These are phyloP conservation scores for Lojkania enalia DNA, from an alignment of 2,329 filamentous ascomycete species.

Conservation along the genomic window DNA sequence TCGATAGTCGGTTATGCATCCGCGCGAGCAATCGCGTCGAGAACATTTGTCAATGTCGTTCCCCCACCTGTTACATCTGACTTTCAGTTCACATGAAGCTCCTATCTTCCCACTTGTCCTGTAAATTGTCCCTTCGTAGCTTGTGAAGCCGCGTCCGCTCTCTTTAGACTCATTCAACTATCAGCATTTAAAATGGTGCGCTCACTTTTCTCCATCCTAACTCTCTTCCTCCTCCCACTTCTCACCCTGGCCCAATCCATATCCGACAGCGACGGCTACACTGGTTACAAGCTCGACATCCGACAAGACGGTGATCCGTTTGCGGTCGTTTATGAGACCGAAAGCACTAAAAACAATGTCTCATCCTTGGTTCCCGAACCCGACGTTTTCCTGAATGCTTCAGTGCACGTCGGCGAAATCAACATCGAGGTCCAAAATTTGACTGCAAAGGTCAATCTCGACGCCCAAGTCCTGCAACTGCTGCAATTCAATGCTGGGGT, in stretches of 20 bases:
- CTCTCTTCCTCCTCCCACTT: slow-evolving; percentile 40
- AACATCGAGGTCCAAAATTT: slow-evolving; percentile 62
- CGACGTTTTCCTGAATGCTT: slow-evolving; percentile 64
- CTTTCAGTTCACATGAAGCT: slow-evolving; percentile 24
- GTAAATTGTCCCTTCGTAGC: slow-evolving; percentile 10
- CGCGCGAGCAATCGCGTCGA: slow-evolving; percentile 24
- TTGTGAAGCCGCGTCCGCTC: slow-evolving; percentile 31
- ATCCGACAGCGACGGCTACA: slow-evolving; percentile 53
- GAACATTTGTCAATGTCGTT: slow-evolving; percentile 25
- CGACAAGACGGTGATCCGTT: slow-evolving; percentile 55
- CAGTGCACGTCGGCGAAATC: slow-evolving; percentile 61
- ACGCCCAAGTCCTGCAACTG: slow-evolving; percentile 61
- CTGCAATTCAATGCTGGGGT: slow-evolving; percentile 65
- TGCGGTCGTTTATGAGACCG: slow-evolving; percentile 59
- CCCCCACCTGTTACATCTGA: slow-evolving; percentile 19
- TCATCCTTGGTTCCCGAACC: slow-evolving; percentile 52
- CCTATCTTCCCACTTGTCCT: slow-evolving; percentile 20
- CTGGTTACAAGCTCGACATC: slow-evolving; percentile 57
- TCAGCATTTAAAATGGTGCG: slow-evolving; percentile 26
- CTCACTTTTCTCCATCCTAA: slow-evolving; percentile 28
- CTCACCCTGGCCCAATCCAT: slow-evolving; percentile 37
- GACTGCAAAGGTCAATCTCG: slow-evolving; percentile 63
- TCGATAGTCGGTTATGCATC: slow-evolving; percentile 28
- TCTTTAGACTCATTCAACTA: slow-evolving; percentile 15
- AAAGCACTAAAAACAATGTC: slow-evolving; percentile 51